These are phyloP conservation scores for Raffaelea arxii DNA, from an alignment of 2,329 filamentous ascomycete genomes.

Conservation along the genomic window DNA sequence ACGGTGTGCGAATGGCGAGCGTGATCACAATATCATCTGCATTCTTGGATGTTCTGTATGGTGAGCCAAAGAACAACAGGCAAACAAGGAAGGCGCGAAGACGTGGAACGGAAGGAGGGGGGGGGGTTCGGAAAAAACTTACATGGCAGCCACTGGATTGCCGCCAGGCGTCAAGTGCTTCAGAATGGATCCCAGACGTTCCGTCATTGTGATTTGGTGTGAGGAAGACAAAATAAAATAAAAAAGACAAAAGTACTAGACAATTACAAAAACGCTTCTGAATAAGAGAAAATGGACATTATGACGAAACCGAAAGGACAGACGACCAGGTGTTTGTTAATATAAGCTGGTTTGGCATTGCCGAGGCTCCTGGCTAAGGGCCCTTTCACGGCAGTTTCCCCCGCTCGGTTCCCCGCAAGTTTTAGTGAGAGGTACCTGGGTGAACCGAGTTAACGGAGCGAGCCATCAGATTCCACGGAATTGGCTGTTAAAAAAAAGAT, in stretches of 20 bases:
- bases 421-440: too few species aligned
- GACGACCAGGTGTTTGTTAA: neutral
- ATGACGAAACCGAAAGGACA: neutral
- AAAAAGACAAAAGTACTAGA: too few species aligned
- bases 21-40: constrained; percentile 96
- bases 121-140: constrained; percentile 26
- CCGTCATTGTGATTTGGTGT: constrained; percentile 47
- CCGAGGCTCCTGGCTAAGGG: neutral
- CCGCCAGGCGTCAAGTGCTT: constrained; percentile 73
- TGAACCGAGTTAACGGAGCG: too few species aligned
- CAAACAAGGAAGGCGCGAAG: neutral
- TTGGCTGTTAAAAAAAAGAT: too few species aligned
- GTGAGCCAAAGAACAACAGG: constrained; percentile 12
- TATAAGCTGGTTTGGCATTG: constrained; percentile 45
- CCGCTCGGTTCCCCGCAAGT: too few species aligned
- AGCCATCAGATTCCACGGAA: too few species aligned
- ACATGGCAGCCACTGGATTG: constrained; percentile 63
- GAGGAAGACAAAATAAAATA: too few species aligned
- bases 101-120: neutral
- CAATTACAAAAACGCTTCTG: too few species aligned
- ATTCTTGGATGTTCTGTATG: constrained; percentile 72
- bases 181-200: constrained; percentile 79
- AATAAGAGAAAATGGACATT: too few species aligned
- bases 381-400: neutral
- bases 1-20: constrained; percentile 76